These are phyloP conservation scores for Jatropha multifida DNA, from an alignment of 441 rosid species.

Conservation along the genomic window DNA sequence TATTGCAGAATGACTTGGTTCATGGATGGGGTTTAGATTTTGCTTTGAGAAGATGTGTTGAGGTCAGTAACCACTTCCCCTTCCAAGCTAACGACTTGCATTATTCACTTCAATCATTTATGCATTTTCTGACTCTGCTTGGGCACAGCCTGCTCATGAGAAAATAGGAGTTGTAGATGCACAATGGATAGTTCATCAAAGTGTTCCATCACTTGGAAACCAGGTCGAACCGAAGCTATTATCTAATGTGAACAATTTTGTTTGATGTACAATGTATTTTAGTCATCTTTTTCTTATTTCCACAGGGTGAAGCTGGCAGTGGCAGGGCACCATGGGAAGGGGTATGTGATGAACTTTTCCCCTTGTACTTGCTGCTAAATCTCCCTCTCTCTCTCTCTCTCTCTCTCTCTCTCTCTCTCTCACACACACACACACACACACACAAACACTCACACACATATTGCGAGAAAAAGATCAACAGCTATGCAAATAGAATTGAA, in stretches of 20 bases:
- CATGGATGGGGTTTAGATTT: constrained; percentile 99
- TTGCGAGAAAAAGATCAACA: not conserved
- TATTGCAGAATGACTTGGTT: constrained; percentile 82
- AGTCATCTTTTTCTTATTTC: constrained; percentile 13
- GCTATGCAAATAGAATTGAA: not conserved
- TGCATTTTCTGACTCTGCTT: constrained; percentile 8
- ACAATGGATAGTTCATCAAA: constrained; percentile 88
- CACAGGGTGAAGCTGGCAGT: constrained; percentile 54
- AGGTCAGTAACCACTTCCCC: constrained; percentile 44
- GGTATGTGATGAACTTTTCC: constrained; percentile 37
- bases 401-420: too few species aligned
- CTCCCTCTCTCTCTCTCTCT: too few species aligned
- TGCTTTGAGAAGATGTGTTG: constrained; percentile 81
- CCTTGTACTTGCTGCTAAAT: not conserved
- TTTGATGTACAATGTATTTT: not conserved
- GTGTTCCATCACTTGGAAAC: constrained; percentile 87
- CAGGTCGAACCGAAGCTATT: constrained; percentile 52
- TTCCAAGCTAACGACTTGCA: constrained; percentile 16
- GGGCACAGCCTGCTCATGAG: constrained; percentile 81
- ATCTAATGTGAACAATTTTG: not conserved
- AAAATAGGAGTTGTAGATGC: constrained; percentile 95
- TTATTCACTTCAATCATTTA: not conserved
- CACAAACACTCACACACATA: too few species aligned
- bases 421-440: too few species aligned
- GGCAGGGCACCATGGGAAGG: constrained; percentile 93